These are phyloP conservation scores for Vanrija pseudolonga DNA, from an alignment of 1,284 basidiomycete genomes.

Conservation along the genomic window DNA sequence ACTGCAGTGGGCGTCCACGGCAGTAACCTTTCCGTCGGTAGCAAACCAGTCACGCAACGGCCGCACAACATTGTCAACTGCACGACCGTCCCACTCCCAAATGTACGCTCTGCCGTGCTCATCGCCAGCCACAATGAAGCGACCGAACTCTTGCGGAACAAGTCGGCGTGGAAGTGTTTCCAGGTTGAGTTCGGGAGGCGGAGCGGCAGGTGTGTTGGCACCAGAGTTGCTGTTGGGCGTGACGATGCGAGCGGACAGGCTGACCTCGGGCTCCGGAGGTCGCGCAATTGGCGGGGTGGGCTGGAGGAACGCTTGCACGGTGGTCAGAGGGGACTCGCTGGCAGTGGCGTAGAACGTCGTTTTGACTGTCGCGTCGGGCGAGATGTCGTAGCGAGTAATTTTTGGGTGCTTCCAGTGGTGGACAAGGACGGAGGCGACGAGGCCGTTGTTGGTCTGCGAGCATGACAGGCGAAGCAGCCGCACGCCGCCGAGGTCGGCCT, in stretches of 20 bases:
- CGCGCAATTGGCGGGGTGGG: conserved; percentile 19
- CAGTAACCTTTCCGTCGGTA: conserved; percentile 35
- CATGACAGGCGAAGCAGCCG: conserved; percentile 22
- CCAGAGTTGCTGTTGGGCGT: conserved; percentile 8
- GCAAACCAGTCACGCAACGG: conserved; percentile 37
- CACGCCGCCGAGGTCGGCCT: conserved; percentile 24
- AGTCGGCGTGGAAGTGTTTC: conserved; percentile 5
- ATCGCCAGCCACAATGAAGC: conserved; percentile 39
- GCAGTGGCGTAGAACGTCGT: conserved; percentile 16
- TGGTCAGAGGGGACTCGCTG: conserved; percentile 15
- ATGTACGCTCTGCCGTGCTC: conserved; percentile 32
- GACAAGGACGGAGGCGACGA: conserved; percentile 25
- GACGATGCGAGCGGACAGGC: conserved; percentile 12
- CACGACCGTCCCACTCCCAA: conserved; percentile 35
- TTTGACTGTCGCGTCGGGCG: conserved; percentile 5
- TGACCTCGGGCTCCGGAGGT: conserved; percentile 8
- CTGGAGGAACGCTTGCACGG: conserved; percentile 16
- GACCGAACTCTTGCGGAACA: conserved; percentile 20
- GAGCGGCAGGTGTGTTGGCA: conserved; percentile 4
- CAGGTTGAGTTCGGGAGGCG: conserved; percentile 3
- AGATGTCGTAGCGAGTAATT: conserved; percentile 31
- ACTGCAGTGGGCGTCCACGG: conserved; percentile 35
- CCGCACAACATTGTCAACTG: conserved; percentile 1
- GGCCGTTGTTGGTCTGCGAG: background rate
- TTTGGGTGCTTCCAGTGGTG: conserved; percentile 25